Evolutionary conservation across 2,329 filamentous ascomycete genomes (phyloP).

Genomic region (Talaromyces atroroseus): DNA sequence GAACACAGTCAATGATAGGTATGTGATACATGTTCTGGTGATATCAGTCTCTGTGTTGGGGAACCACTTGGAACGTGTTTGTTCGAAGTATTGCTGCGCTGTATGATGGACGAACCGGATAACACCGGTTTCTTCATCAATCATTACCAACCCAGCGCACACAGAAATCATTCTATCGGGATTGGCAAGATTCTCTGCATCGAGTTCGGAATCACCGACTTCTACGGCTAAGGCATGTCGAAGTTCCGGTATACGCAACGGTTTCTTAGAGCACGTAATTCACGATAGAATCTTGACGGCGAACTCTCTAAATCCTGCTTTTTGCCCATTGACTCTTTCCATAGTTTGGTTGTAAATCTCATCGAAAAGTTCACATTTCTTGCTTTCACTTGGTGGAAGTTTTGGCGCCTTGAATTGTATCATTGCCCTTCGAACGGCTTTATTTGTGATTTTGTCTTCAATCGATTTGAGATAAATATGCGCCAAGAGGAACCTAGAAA

Average conservation of each 20-base stretch:
- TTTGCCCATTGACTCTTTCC: slow-evolving; percentile 39
- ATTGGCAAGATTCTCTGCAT: slow-evolving; percentile 20
- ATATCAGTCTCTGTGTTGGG: slow-evolving; percentile 22
- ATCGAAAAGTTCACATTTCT: slow-evolving; percentile 25
- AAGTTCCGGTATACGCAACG: slow-evolving; percentile 34
- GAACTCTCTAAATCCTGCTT: slow-evolving; percentile 24
- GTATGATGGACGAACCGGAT: slow-evolving; percentile 32
- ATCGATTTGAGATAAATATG: slow-evolving; percentile 21
- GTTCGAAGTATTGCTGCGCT: slow-evolving; percentile 26
- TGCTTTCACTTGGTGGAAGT: background rate
- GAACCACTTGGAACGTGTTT: slow-evolving; percentile 15
- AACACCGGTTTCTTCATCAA: slow-evolving; percentile 25
- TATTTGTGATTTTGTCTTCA: slow-evolving; percentile 16
- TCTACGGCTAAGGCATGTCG: slow-evolving; percentile 16
- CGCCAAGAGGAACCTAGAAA: slow-evolving; percentile 25
- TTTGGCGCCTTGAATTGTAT: background rate
- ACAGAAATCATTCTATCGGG: slow-evolving; percentile 21
- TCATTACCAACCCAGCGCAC: slow-evolving; percentile 30
- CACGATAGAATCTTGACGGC: slow-evolving; percentile 38
- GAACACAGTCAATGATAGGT: slow-evolving; percentile 21
- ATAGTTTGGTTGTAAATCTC: slow-evolving; percentile 41
- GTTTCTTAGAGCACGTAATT: slow-evolving; percentile 36
- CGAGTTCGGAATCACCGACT: background rate
- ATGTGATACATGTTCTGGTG: slow-evolving; percentile 17
- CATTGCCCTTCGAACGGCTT: slow-evolving; percentile 25